These are phyloP conservation scores for Anethum foeniculum DNA, from an alignment of 140 eudicot species.

Conservation along the genomic window DNA sequence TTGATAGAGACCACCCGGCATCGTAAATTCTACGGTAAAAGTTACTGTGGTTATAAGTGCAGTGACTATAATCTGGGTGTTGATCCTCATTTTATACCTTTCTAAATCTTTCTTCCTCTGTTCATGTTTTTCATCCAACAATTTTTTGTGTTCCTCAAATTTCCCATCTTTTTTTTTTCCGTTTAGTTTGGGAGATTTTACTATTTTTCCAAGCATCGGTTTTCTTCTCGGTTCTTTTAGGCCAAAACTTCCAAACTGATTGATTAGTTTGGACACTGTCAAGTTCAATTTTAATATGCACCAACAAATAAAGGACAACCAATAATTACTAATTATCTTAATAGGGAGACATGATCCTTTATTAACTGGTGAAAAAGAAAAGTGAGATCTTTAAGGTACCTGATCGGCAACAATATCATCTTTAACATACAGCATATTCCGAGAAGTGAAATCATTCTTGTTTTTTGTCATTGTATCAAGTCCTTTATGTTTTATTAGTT, in stretches of 20 bases:
- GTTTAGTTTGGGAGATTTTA: neutral
- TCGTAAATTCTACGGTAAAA: neutral
- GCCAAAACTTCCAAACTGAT: neutral
- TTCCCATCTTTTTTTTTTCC: neutral
- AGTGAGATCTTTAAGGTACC: neutral
- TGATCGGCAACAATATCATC: neutral
- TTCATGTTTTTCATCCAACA: neutral
- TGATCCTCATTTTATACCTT: neutral
- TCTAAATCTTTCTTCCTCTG: neutral
- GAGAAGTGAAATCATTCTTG: neutral
- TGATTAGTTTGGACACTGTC: neutral
- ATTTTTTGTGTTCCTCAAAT: neutral
- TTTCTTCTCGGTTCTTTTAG: neutral
- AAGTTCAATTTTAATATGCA: neutral
- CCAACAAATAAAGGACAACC: neutral
- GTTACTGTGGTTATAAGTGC: neutral
- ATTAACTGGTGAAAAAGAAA: too few species aligned
- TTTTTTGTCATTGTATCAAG: too few species aligned
- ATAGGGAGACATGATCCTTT: too few species aligned
- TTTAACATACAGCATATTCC: neutral
- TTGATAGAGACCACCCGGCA: neutral
- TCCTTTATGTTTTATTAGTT: too few species aligned
- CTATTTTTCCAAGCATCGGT: neutral
- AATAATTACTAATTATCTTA: too few species aligned
- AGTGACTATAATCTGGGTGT: neutral